Evolutionary conservation across 176 grass and related monocot species (phyloP).

Genomic region (Musa itinerans): DNA sequence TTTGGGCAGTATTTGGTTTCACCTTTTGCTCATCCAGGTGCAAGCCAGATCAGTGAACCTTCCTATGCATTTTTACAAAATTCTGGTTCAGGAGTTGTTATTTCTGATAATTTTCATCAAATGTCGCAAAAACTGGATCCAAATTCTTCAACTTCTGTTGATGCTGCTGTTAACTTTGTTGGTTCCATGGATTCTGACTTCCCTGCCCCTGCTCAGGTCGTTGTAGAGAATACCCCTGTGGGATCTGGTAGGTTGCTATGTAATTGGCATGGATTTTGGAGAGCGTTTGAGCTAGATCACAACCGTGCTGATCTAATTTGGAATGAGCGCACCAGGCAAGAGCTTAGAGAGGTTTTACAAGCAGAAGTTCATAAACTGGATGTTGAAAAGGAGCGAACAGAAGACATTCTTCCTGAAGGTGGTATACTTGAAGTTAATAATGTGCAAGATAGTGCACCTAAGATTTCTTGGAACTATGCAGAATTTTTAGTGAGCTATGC

Average conservation of each 20-base stretch:
- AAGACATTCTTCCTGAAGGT: constrained; percentile 81
- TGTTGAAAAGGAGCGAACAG: constrained; percentile 92
- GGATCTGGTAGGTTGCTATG: constrained; percentile 93
- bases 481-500: constrained; percentile 85
- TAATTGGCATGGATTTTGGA: constrained; percentile 98
- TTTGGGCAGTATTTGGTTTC: constrained; percentile 27
- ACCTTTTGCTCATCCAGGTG: constrained; percentile 32
- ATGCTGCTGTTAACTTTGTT: constrained; percentile 47
- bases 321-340: constrained; percentile 95
- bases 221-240: constrained; percentile 95
- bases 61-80: constrained; percentile 39
- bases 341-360: constrained; percentile 86
- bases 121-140: constrained; percentile 28
- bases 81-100: constrained; percentile 20
- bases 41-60: constrained; percentile 32
- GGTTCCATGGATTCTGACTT: constrained; percentile 57
- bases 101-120: constrained; percentile 44
- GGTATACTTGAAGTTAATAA: constrained; percentile 44
- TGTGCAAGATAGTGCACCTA: constrained; percentile 52
- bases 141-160: constrained; percentile 39
- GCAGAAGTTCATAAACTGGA: constrained; percentile 98
- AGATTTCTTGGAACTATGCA: constrained; percentile 98
- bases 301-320: constrained; percentile 97
- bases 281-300: constrained; percentile 83
- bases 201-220: constrained; percentile 86